Evolutionary conservation across 2,329 filamentous ascomycete genomes (phyloP).

Genomic region (Paramyrothecium sp.): DNA sequence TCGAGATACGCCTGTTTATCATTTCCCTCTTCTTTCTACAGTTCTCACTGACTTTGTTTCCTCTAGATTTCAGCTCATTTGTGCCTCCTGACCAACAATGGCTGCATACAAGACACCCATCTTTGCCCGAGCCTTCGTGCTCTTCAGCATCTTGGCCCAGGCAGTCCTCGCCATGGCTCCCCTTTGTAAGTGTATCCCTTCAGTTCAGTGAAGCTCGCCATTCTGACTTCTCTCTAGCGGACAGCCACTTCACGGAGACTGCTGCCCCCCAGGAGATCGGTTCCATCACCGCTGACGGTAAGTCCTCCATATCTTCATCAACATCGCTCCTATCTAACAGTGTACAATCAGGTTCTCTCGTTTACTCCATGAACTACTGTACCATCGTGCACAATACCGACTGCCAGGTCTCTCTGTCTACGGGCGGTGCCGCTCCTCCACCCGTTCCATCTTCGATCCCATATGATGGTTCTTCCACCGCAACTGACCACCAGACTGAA

Average conservation of each 20-base stretch:
- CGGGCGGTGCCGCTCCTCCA: conserved; percentile 10
- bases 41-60: background rate
- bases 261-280: conserved; percentile 28
- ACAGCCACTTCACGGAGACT: conserved; percentile 22
- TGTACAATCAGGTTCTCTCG: conserved; percentile 20
- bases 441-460: background rate
- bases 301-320: conserved; percentile 2
- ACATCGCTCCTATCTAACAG: background rate
- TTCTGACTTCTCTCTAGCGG: conserved; percentile 19
- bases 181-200: conserved; percentile 14
- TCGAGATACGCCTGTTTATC: background rate
- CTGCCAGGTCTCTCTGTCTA: conserved; percentile 28
- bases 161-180: conserved; percentile 13
- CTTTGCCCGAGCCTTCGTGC: conserved; percentile 17
- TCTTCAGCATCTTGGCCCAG: conserved; percentile 16
- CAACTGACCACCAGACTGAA: background rate
- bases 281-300: conserved; percentile 29
- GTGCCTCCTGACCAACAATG: conserved; percentile 19
- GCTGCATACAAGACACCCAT: conserved; percentile 23
- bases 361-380: conserved; percentile 36
- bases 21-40: background rate
- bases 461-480: background rate
- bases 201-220: background rate
- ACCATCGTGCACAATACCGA: conserved; percentile 30
- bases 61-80: conserved; percentile 1